Evolutionary conservation across 805 yeast species (phyloP).

Genomic region (Schizosaccharomyces osmophilus): DNA sequence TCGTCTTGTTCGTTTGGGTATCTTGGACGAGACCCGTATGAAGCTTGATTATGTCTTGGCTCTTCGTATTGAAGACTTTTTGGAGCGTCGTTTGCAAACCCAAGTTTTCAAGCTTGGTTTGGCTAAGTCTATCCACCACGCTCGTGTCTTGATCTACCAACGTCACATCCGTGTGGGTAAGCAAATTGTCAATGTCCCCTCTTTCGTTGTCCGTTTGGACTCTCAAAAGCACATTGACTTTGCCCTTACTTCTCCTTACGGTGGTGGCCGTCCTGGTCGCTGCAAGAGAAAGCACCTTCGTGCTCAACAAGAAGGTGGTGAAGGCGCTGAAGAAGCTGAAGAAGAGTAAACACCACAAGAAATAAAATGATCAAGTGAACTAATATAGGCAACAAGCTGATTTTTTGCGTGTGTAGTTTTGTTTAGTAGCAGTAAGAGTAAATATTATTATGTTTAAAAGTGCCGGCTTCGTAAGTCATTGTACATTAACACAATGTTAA

Average conservation of each 20-base stretch:
- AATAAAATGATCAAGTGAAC: no score
- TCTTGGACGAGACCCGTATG: conserved; percentile 96
- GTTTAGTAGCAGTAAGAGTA: no score
- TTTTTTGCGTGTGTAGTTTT: no score
- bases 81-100: conserved; percentile 99
- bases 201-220: conserved; percentile 98
- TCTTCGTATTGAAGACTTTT: conserved; percentile 92
- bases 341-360: not conserved
- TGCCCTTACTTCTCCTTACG: conserved; percentile 97
- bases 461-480: no score
- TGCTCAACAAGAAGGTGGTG: not conserved
- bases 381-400: no score
- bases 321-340: conserved; percentile 1
- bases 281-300: conserved; percentile 54
- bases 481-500: no score
- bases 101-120: conserved; percentile 99
- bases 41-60: conserved; percentile 99
- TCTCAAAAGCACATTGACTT: conserved; percentile 99
- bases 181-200: conserved; percentile 95
- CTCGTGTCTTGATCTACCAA: conserved; percentile 94
- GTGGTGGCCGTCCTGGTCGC: conserved; percentile 99
- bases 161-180: conserved; percentile 99
- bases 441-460: no score
- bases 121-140: conserved; percentile 99
- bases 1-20: conserved; percentile 98